These are phyloP conservation scores for Pythium guiyangense DNA, from an alignment of 352 stramenopile genomes.

Conservation along the genomic window DNA sequence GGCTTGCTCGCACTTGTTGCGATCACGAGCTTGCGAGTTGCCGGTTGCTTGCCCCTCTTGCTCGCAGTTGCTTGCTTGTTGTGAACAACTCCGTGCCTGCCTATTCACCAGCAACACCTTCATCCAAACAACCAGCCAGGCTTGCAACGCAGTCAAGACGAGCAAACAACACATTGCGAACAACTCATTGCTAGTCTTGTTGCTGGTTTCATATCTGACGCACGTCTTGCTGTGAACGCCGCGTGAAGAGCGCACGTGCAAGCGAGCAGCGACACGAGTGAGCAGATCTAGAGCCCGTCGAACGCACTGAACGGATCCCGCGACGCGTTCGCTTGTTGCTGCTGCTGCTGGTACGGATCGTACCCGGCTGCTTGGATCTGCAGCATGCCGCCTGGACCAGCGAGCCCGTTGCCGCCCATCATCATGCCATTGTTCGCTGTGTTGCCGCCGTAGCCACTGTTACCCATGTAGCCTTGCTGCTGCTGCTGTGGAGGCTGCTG, in stretches of 20 bases:
- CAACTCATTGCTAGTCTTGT: no score
- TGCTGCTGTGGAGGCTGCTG: constrained; percentile 24
- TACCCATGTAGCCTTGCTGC: constrained; percentile 42
- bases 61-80: no score
- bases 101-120: no score
- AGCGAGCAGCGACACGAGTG: not conserved
- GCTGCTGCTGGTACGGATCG: constrained; percentile 46
- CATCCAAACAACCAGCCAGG: no score
- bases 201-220: no score
- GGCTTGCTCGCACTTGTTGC: no score
- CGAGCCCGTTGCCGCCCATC: constrained; percentile 31
- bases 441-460: constrained; percentile 23
- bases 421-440: constrained; percentile 17
- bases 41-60: no score
- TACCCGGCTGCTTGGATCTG: constrained; percentile 64
- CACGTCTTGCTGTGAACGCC: not conserved
- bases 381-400: constrained; percentile 56
- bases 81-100: no score
- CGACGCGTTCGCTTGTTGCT: constrained; percentile 21
- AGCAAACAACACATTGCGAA: no score
- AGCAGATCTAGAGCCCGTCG: constrained; percentile 48
- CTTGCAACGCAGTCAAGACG: no score
- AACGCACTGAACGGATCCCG: constrained; percentile 80
- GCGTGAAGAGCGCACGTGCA: not conserved
- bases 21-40: no score